Evolutionary conservation across 192 early-diverging fungal species (phyloP), one percentile per base, ranked within the genome.

Genomic region (Thoreauomyces humboldtii): DNA sequence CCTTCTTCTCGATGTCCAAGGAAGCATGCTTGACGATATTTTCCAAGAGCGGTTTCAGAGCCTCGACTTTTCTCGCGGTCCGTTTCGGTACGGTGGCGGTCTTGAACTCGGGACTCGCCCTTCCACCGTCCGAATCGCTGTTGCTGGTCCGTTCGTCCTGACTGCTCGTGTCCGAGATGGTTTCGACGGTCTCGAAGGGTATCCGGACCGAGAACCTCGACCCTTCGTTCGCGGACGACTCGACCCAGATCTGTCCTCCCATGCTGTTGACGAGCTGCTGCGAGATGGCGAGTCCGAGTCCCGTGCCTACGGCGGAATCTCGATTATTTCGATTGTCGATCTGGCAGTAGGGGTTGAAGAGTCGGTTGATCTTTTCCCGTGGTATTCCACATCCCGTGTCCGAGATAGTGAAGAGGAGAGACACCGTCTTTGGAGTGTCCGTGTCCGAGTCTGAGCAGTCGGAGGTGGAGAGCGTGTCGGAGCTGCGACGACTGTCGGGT

Each of bases 191-290:
- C 32, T 27, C 44, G 7, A 58, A 68, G 17, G 43, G 43, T 2
- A 68, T 19, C 27, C 43, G 51, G 22, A 68, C 59, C 12, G 65
- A 59, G 35, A 68, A 68, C 34, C 48, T 60, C 32, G 45, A 51
- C 4, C 65, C 65, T 15, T 21, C 33, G 5, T 33, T 21, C 14
- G 19, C 44, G 4, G 43, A 47, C 12, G 21, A 28, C 19, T 68
- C 65, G n/a, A 68, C 65, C 65, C 65, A 68, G 2, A 71, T 63
- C 14, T 56, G 55, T 3, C 69, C 69, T 42, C 62, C 56, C 69
- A 71, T 71, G 37, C 44, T 51, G 19, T 71, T 41, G 19, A 71
- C 61, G 2, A 71, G 53, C 19, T 37, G 19, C 0, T 34, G 22
- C 14, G 37, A 58, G 25, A 71, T 71, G 24, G 69, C 61, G 31